Percentiles rank a stretch among this genome's conserved stretches.
These are phyloP conservation scores for Marchantia paleacea DNA, from an alignment of 225 moss, liverwort and hornwort species.

Conservation along the genomic window DNA sequence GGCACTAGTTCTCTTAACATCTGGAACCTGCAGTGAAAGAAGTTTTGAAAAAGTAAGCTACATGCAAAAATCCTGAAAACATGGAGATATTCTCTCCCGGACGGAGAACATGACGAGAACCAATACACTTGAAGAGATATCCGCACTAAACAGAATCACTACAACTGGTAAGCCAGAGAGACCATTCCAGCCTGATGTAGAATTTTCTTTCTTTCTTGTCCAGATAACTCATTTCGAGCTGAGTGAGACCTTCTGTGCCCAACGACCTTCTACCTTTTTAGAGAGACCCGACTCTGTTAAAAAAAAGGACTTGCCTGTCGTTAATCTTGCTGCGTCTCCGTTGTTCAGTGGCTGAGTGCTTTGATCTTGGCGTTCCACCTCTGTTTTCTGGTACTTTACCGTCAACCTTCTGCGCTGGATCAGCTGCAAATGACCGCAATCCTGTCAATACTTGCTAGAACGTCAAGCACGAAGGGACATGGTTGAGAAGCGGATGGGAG, in stretches of 20 bases:
- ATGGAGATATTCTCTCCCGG: no score
- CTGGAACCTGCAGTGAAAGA: constrained; percentile 51
- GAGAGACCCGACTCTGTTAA: not conserved
- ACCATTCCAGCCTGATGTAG: no score
- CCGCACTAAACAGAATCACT: no score
- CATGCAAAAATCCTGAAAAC: no score
- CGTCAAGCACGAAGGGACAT: not conserved
- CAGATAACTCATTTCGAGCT: no score
- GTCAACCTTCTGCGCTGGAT: constrained; percentile 53
- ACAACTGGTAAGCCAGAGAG: no score
- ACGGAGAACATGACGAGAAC: no score
- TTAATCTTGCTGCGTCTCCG: constrained; percentile 74
- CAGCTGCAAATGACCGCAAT: constrained; percentile 36
- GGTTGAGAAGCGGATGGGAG: not conserved
- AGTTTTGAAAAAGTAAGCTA: not conserved
- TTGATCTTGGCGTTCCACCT: constrained; percentile 68
- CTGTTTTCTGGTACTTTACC: constrained; percentile 48
- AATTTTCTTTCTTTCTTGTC: no score
- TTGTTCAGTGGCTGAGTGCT: constrained; percentile 78
- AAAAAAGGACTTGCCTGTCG: constrained; percentile 37
- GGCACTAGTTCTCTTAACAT: constrained; percentile 75
- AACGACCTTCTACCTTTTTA: not conserved
- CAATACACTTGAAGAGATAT: no score
- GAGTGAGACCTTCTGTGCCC: not conserved
- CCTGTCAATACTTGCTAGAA: not conserved